phyloP scores from a whole-genome alignment of 208 protist species.

The Wallacemonas rigidus region DNA sequence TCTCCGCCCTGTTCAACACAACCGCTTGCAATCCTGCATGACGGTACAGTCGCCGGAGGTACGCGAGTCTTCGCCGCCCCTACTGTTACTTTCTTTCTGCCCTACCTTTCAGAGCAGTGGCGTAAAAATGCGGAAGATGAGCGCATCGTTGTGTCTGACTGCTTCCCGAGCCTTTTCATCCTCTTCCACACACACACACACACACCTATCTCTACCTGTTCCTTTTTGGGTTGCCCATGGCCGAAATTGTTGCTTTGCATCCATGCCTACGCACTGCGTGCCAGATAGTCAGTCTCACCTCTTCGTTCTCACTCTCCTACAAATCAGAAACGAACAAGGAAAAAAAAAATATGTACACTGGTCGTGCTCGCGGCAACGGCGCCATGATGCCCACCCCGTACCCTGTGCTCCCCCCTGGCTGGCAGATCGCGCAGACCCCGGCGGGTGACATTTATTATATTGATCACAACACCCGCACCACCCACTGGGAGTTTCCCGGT shows the following conservation, averaged over 20 bases:
- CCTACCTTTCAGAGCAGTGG: too few species aligned
- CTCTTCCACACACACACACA: background rate
- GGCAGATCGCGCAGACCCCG: conserved; percentile 76
- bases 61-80: too few species aligned
- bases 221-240: conserved; percentile 3
- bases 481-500: conserved; percentile 76
- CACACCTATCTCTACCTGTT: conserved; percentile 17
- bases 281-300: too few species aligned
- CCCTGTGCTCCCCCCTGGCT: conserved; percentile 69
- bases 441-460: conserved; percentile 84
- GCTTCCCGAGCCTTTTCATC: background rate
- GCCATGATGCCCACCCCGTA: conserved; percentile 17
- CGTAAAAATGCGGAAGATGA: background rate
- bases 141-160: background rate
- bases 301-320: too few species aligned
- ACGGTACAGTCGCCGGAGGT: too few species aligned
- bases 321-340: too few species aligned
- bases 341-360: conserved; percentile 24
- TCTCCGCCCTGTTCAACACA: too few species aligned
- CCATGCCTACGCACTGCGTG: too few species aligned
- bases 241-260: too few species aligned
- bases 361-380: conserved; percentile 17
- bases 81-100: too few species aligned
- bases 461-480: conserved; percentile 88
- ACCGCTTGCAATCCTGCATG: too few species aligned